Evolutionary conservation across 305 asterid genomes (phyloP).

Genomic region (Rubia balearica): DNA sequence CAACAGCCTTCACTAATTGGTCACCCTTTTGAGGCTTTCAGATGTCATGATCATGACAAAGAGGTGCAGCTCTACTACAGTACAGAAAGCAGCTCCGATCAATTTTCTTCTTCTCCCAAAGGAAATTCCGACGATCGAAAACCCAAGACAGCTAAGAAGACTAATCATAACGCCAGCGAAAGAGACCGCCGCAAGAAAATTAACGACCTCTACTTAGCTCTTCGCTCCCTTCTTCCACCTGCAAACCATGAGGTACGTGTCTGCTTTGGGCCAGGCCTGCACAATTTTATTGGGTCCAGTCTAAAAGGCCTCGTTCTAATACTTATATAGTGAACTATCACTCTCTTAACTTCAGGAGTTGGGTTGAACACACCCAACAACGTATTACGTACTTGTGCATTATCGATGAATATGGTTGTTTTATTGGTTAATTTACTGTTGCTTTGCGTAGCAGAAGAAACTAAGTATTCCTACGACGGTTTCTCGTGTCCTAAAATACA

Average conservation of each 20-base stretch:
- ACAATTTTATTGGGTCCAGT: no score
- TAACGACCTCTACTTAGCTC: constrained; percentile 49
- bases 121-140: constrained; percentile 11
- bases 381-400: no score
- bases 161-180: constrained; percentile 76
- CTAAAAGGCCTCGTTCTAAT: no score
- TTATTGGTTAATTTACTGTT: neutral
- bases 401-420: no score
- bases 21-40: constrained; percentile 37
- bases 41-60: constrained; percentile 6
- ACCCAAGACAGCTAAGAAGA: constrained; percentile 37
- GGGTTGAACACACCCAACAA: no score
- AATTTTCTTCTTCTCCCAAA: constrained; percentile 24
- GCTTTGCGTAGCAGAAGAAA: constrained; percentile 34
- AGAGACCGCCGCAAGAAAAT: constrained; percentile 66
- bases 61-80: constrained; percentile 18
- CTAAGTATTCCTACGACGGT: constrained; percentile 61
- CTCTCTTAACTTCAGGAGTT: no score
- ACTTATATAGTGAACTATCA: no score
- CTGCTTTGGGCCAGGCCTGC: no score
- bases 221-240: constrained; percentile 56
- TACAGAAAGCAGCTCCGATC: constrained; percentile 29
- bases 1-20: constrained; percentile 26
- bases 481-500: constrained; percentile 53
- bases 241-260: constrained; percentile 42